Percentiles rank a stretch among this genome's conserved stretches.
These are phyloP conservation scores for Bremia lactucae DNA, from an alignment of 352 stramenopile species.

Conservation along the genomic window DNA sequence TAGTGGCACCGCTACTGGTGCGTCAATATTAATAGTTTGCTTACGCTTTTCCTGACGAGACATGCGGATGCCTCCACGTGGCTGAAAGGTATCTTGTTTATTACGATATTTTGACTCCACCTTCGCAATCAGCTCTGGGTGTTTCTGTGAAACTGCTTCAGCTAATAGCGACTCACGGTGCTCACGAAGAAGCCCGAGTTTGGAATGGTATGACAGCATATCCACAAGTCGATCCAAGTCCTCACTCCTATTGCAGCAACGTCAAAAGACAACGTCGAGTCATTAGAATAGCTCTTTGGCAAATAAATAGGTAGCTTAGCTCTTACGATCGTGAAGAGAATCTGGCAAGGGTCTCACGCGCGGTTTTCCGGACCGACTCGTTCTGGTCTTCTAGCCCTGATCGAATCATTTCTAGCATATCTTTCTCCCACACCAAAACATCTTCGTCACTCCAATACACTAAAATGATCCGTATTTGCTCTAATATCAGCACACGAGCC, in stretches of 20 bases:
- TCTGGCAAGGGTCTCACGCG: slow-evolving; percentile 35
- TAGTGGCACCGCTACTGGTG: slow-evolving; percentile 11
- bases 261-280: background rate
- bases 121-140: slow-evolving; percentile 24
- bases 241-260: slow-evolving; percentile 26
- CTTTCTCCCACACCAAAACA: slow-evolving; percentile 27
- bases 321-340: slow-evolving; percentile 43
- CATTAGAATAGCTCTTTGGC: background rate
- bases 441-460: slow-evolving; percentile 43
- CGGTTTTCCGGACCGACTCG: slow-evolving; percentile 25
- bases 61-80: slow-evolving; percentile 18
- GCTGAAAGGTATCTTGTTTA: slow-evolving; percentile 9
- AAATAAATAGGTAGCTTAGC: background rate
- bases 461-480: slow-evolving; percentile 47
- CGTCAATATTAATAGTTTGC: slow-evolving; percentile 25
- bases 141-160: slow-evolving; percentile 29
- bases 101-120: slow-evolving; percentile 6
- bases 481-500: slow-evolving; percentile 36
- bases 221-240: slow-evolving; percentile 35
- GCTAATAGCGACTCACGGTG: slow-evolving; percentile 35
- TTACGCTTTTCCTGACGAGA: slow-evolving; percentile 13
- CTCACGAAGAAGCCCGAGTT: slow-evolving; percentile 34
- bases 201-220: slow-evolving; percentile 28
- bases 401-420: slow-evolving; percentile 43
- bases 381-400: slow-evolving; percentile 37